Base-by-base conservation (phyloP, 2,329 filamentous ascomycete genomes). In the Fusarium solani-melongenae region DNA sequence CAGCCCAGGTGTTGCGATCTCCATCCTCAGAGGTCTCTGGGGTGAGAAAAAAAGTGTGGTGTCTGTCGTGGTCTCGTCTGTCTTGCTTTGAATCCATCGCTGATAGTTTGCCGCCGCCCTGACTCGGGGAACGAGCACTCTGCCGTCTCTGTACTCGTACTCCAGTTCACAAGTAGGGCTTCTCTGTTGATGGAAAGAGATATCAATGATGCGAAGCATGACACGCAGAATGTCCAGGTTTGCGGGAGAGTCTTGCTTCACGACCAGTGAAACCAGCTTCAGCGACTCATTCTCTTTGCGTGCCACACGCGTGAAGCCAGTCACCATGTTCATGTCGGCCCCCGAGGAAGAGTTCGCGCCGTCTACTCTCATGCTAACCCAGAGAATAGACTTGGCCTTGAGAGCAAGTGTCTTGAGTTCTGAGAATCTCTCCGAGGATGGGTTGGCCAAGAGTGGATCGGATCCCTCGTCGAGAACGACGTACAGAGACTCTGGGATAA, bases 101-200 rank as follows among this genome's bases (percentile, higher is more conserved):
- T 58, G 20, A 27, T 58, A 58, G 17, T 41, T 51, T n/a, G 46
- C 11, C 6, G 46, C 46, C 1, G 24, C 9, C 1, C 46, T 51
- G 1, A 73, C 34, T 0, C 39, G 33, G 0, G 51, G 71, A 6
- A 74, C 57, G 2, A 74, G 44, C 2, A 74, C 64, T 2, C 12
- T 62, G 0, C 39, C 57, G 6, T 72, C 56, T 0, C 20, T 41
- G 34, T 73, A 74, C 24, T 71, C 60, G 10, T 72, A 73, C 14
- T 66, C 71, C 6, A 65, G 20, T 15, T 74, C 71, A 0, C 46
- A 72, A 0, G 34, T 53, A 1, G 51, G 24, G 5, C 53, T 51
- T 7, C 71, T 46, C 3, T 66, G 57, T 0, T 73, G 60, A 1
- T 73, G 27, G 0, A 74, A 73, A 0, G 67, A 72, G 0, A 72